Evolutionary conservation across 2,329 filamentous ascomycete genomes (phyloP), one percentile per base, ranked within the genome.

Genomic region (Ambrosiella beaveri): DNA sequence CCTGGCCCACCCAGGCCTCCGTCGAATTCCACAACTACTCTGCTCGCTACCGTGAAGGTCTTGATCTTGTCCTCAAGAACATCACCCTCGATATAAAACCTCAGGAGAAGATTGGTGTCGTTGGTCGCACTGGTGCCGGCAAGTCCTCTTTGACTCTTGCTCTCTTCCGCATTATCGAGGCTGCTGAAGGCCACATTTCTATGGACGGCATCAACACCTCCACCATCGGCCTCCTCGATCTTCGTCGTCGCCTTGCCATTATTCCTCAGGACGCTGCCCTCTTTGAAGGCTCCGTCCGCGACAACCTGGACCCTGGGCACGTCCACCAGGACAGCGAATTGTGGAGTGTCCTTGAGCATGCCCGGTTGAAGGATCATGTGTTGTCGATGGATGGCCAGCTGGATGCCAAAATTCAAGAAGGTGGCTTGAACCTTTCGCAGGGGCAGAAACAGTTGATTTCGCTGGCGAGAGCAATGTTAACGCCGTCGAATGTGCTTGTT

Each of bases 181-280:
- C 90, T 1, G 80, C 77, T 41, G 80, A 81, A 47, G 93, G 93
- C 56, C 78, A 85, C 65, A 93, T 98, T 64, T 86, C 81, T 64
- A 95, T 98, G 65, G 93, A 98, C 70, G 78, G 80, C 51, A 73
- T 98, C 57, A 86, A 96, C 71, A 95, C 93, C 11, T 91, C 88
- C 57, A 82, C 81, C 2, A 96, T 98, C 66, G 93, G 93, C 2
- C 73, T 98, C 57, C 72, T 95, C 57, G 93, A 98, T 69, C 77
- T 98, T 58, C 83, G 93, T 58, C 80, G 90, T 58, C 84, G 93
- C 59, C 76, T 98, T 53, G 91, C 93, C 57, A 98, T 98, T 66
- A 98, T 98, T 64, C 93, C 94, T 3, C 93, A 98, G 69, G 94
- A 98, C 71, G 91, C 93, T 37, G 91, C 91, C 62, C 80, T 98